phyloP scores from a whole-genome alignment of 2,329 filamentous ascomycete species.

The Endocalyx cinctus region DNA sequence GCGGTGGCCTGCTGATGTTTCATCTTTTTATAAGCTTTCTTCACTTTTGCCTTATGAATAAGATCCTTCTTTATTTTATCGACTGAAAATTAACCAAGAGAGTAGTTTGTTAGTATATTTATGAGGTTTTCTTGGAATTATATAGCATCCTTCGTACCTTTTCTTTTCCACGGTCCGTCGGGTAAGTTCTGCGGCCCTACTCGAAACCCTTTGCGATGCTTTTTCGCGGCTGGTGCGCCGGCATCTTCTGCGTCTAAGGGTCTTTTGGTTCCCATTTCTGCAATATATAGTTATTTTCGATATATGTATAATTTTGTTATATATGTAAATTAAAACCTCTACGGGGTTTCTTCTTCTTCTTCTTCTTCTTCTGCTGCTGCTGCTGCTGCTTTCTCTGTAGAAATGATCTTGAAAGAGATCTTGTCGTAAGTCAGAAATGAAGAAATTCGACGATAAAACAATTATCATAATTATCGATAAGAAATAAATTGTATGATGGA shows the following conservation, averaged over 20 bases:
- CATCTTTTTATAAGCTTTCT: constrained; percentile 87
- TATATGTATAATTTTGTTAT: too few species aligned
- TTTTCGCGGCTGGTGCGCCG: constrained; percentile 40
- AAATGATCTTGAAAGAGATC: too few species aligned
- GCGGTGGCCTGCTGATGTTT: constrained; percentile 58
- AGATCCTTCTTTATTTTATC: constrained; percentile 85
- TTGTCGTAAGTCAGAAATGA: too few species aligned
- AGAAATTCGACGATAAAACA: too few species aligned
- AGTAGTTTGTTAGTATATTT: constrained; percentile 6
- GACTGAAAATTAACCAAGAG: constrained; percentile 42
- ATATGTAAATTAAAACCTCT: too few species aligned
- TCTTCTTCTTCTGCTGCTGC: too few species aligned
- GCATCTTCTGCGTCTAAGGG: constrained; percentile 39
- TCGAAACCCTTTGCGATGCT: constrained; percentile 67
- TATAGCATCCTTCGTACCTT: constrained; percentile 50
- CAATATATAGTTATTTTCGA: too few species aligned
- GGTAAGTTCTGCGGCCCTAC: constrained; percentile 88
- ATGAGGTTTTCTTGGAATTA: too few species aligned
- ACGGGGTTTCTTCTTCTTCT: too few species aligned
- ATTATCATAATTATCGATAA: too few species aligned
- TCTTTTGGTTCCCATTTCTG: constrained; percentile 56
- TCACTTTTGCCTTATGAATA: constrained; percentile 89
- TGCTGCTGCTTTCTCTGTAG: too few species aligned
- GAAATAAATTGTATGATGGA: too few species aligned
- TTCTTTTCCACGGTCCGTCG: constrained; percentile 82